Percentiles rank a stretch among this genome's conserved stretches.
These are phyloP conservation scores for Trametes sanguinea DNA, from an alignment of 768 basidiomycete genomes.

Conservation along the genomic window DNA sequence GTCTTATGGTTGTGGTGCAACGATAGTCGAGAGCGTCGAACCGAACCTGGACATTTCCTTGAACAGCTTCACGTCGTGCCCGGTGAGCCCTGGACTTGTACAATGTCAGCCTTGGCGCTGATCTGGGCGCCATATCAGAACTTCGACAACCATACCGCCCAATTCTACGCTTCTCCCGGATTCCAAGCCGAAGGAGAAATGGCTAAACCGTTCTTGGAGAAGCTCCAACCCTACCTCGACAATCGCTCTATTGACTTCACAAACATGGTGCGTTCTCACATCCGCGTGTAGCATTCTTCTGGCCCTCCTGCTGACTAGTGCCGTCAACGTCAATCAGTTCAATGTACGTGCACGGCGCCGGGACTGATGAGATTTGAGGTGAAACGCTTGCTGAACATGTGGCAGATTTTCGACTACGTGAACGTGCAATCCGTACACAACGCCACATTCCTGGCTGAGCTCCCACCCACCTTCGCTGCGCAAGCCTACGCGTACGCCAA, in stretches of 20 bases:
- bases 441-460: constrained; percentile 31
- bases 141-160: constrained; percentile 27
- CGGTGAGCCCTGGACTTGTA: constrained; percentile 6
- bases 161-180: constrained; percentile 33
- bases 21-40: constrained; percentile 29
- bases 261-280: constrained; percentile 28
- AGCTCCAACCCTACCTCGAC: constrained; percentile 31
- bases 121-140: constrained; percentile 10
- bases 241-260: constrained; percentile 29
- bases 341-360: too few species aligned
- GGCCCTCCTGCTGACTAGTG: too few species aligned
- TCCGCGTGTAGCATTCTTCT: too few species aligned
- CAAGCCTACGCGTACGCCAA: constrained; percentile 40
- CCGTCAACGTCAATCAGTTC: too few species aligned
- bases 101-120: too few species aligned
- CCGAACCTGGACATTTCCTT: constrained; percentile 29
- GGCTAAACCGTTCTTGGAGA: constrained; percentile 29
- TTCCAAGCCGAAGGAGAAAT: constrained; percentile 28
- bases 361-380: too few species aligned
- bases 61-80: constrained; percentile 28
- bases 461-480: constrained; percentile 30
- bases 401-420: constrained; percentile 18
- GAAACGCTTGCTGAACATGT: too few species aligned
- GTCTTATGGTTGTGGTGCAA: too few species aligned
- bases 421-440: constrained; percentile 44